phyloP scores from a whole-genome alignment of 306 rosid species.

The Echinosophora koreensis region DNA sequence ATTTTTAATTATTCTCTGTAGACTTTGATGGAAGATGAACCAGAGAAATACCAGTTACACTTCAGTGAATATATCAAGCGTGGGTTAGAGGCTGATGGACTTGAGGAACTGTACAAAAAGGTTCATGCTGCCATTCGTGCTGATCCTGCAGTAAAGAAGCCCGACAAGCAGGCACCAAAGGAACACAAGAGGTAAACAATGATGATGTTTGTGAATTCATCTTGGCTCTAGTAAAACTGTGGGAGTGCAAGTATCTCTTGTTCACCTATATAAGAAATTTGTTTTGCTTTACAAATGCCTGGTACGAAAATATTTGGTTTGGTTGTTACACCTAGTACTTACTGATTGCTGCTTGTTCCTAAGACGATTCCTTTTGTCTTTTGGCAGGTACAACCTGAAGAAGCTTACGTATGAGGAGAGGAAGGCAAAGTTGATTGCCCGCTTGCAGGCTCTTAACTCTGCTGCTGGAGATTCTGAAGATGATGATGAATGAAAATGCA shows the following conservation, averaged over 20 bases:
- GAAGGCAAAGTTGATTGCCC: constrained; percentile 58
- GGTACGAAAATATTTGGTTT: no score
- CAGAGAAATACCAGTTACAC: constrained; percentile 78
- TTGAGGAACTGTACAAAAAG: constrained; percentile 75
- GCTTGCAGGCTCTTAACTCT: constrained; percentile 69
- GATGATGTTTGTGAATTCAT: not conserved
- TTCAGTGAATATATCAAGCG: constrained; percentile 72
- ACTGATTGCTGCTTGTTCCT: not conserved
- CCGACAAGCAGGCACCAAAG: constrained; percentile 68
- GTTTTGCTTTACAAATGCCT: not conserved
- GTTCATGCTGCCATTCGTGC: constrained; percentile 89
- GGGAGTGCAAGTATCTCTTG: not conserved
- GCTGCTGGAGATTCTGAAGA: constrained; percentile 59
- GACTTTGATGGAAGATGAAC: constrained; percentile 80
- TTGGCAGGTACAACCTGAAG: constrained; percentile 64
- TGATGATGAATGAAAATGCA: constrained; percentile 52
- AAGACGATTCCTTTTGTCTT: not conserved
- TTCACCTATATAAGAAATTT: not conserved
- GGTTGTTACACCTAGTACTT: no score
- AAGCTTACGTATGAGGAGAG: constrained; percentile 75
- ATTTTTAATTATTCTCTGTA: constrained; percentile 23
- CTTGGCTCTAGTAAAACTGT: not conserved
- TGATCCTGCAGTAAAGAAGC: constrained; percentile 57
- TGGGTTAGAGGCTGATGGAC: constrained; percentile 64
- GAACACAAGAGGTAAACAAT: constrained; percentile 68